phyloP scores from a whole-genome alignment of 441 rosid species.

The Mallotus repandus region DNA sequence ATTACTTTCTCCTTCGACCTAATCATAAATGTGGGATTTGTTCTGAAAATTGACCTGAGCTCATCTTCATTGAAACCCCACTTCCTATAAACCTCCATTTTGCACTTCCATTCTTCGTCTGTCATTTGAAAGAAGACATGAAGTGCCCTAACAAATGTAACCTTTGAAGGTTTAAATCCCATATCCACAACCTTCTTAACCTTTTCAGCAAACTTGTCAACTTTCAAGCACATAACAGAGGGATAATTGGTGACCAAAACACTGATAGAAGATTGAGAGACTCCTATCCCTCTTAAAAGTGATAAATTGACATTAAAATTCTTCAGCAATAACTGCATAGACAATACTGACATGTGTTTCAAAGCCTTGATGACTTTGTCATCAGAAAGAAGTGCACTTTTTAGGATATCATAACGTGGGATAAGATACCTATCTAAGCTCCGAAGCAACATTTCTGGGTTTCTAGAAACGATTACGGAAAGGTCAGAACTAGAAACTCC shows the following conservation, averaged over 20 bases:
- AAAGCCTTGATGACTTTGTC: conserved; percentile 11
- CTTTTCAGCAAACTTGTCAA: neutral
- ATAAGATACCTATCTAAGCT: conserved; percentile 29
- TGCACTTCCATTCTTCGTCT: conserved; percentile 26
- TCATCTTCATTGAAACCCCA: conserved; percentile 36
- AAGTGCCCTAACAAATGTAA: conserved; percentile 21
- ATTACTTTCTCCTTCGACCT: conserved; percentile 18
- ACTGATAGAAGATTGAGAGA: neutral
- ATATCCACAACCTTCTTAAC: conserved; percentile 21
- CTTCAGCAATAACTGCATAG: neutral
- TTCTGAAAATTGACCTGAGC: conserved; percentile 16
- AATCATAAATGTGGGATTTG: conserved; percentile 19
- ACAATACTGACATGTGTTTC: neutral
- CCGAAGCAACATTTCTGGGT: conserved; percentile 19
- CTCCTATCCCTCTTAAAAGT: conserved; percentile 5
- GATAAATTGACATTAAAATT: neutral
- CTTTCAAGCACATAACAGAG: no score
- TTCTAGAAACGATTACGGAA: conserved; percentile 3
- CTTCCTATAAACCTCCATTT: conserved; percentile 16
- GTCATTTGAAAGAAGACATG: neutral
- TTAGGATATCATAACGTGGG: conserved; percentile 28
- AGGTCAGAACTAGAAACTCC: conserved; percentile 31
- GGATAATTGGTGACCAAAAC: neutral
- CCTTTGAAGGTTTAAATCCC: conserved; percentile 24
- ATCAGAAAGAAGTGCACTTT: conserved; percentile 19